These are phyloP conservation scores for Ceratocystis harringtonii DNA, from an alignment of 2,329 filamentous ascomycete genomes.

Conservation along the genomic window DNA sequence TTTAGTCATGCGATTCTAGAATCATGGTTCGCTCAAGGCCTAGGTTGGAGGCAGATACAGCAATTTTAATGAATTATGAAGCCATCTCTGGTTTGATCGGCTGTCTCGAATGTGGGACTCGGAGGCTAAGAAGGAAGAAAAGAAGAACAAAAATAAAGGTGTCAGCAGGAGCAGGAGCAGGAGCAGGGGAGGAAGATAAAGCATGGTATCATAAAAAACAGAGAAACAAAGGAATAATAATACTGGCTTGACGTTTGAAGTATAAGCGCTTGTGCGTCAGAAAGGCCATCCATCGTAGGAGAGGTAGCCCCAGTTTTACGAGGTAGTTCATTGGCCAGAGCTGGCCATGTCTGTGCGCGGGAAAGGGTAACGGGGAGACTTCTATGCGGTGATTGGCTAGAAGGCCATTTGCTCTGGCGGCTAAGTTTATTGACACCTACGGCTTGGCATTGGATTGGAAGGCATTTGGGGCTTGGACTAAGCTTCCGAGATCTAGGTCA, in stretches of 20 bases:
- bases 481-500: too few relatives aligned
- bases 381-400: not conserved
- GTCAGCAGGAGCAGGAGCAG: too few relatives aligned
- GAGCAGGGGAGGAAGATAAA: too few relatives aligned
- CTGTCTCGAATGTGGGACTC: not conserved
- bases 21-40: not conserved
- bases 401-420: not conserved
- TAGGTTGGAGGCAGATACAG: not conserved
- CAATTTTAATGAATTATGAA: not conserved
- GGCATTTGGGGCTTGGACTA: too few relatives aligned
- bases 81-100: not conserved
- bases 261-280: not conserved
- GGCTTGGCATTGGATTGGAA: not conserved
- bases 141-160: not conserved
- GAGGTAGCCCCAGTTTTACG: not conserved
- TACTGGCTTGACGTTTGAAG: not conserved
- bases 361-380: not conserved
- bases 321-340: not conserved
- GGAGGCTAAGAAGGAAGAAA: not conserved
- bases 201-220: not conserved
- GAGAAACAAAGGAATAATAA: not conserved
- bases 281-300: not conserved
- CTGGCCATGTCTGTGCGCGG: not conserved
- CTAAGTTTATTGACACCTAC: slow-evolving; percentile 7
- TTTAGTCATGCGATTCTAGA: not conserved